These are phyloP conservation scores for Poronia punctata DNA, from an alignment of 495 filamentous ascomycete genomes.

Conservation along the genomic window DNA sequence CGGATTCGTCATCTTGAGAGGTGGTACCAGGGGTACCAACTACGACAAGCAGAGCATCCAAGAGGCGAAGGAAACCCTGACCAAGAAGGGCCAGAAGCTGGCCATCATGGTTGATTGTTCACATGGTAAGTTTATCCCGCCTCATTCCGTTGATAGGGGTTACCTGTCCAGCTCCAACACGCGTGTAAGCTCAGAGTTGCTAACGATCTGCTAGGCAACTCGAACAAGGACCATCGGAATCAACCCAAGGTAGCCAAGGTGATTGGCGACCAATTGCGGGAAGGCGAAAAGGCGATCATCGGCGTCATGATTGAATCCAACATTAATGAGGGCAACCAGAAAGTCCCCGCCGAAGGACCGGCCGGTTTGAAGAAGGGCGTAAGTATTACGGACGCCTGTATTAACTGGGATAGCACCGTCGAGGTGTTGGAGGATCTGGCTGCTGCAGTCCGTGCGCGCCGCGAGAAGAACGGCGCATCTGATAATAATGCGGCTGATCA, in stretches of 20 bases:
- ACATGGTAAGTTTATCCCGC: slow-evolving; percentile 53
- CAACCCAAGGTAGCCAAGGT: slow-evolving; percentile 85
- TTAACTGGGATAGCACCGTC: slow-evolving; percentile 87
- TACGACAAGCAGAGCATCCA: slow-evolving; percentile 80
- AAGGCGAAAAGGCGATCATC: slow-evolving; percentile 81
- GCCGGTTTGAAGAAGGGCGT: slow-evolving; percentile 80
- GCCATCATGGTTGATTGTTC: slow-evolving; percentile 98
- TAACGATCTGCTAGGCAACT: slow-evolving; percentile 49
- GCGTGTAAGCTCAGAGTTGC: no score
- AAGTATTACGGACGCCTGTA: slow-evolving; percentile 96
- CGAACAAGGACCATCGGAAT: slow-evolving; percentile 72
- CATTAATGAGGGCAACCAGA: slow-evolving; percentile 92
- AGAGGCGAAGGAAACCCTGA: slow-evolving; percentile 68
- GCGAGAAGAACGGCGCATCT: slow-evolving; percentile 37
- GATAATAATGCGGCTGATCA: slow-evolving; percentile 15
- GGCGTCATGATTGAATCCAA: slow-evolving; percentile 99
- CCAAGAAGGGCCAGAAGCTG: slow-evolving; percentile 78
- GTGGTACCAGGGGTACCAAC: slow-evolving; percentile 90
- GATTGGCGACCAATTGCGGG: slow-evolving; percentile 76
- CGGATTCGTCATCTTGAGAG: slow-evolving; percentile 91
- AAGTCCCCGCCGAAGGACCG: slow-evolving; percentile 79
- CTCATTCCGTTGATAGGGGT: neutral
- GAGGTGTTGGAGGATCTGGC: slow-evolving; percentile 81
- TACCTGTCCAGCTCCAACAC: neutral
- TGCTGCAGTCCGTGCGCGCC: slow-evolving; percentile 69